These are phyloP conservation scores for Entoloma clypeatum DNA, from an alignment of 1,284 basidiomycete genomes.

Conservation along the genomic window DNA sequence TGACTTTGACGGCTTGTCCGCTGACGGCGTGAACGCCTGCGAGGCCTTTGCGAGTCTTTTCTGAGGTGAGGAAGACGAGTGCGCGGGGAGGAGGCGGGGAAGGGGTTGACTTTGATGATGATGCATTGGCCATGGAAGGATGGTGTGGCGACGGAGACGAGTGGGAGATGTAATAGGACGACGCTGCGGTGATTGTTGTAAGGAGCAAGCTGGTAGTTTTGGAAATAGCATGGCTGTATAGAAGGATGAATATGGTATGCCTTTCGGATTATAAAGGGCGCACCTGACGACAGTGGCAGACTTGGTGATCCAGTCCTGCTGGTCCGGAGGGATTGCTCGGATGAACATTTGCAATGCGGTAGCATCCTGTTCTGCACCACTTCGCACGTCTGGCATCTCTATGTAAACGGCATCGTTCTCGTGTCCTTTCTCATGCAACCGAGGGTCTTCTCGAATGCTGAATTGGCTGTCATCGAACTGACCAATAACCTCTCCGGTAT, in stretches of 20 bases:
- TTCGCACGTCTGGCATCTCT: constrained; percentile 53
- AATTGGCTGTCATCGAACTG: constrained; percentile 58
- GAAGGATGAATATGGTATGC: constrained; percentile 2
- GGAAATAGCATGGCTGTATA: constrained; percentile 61
- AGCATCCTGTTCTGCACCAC: constrained; percentile 39
- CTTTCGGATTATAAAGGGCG: constrained; percentile 2
- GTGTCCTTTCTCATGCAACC: constrained; percentile 42
- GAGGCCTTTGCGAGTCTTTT: constrained; percentile 56
- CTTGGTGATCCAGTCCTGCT: constrained; percentile 72
- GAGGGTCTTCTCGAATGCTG: constrained; percentile 56
- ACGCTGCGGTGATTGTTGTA: constrained; percentile 58
- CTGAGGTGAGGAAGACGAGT: constrained; percentile 58
- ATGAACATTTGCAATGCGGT: constrained; percentile 54
- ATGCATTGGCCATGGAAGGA: constrained; percentile 15
- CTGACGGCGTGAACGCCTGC: constrained; percentile 59
- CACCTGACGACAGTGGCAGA: constrained; percentile 68
- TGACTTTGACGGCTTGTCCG: constrained; percentile 64
- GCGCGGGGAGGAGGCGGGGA: constrained; percentile 37
- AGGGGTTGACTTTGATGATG: constrained; percentile 14
- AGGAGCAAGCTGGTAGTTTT: constrained; percentile 62
- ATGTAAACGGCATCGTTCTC: constrained; percentile 69
- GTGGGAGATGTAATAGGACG: constrained; percentile 59
- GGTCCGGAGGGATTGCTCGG: constrained; percentile 57
- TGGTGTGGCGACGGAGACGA: constrained; percentile 47
- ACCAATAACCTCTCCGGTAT: constrained; percentile 71